A percentile compares a stretch with the other conserved stretches of the same genome.
These are phyloP conservation scores for Alternaria atra DNA, from an alignment of 2,329 filamentous ascomycete genomes.

Conservation along the genomic window DNA sequence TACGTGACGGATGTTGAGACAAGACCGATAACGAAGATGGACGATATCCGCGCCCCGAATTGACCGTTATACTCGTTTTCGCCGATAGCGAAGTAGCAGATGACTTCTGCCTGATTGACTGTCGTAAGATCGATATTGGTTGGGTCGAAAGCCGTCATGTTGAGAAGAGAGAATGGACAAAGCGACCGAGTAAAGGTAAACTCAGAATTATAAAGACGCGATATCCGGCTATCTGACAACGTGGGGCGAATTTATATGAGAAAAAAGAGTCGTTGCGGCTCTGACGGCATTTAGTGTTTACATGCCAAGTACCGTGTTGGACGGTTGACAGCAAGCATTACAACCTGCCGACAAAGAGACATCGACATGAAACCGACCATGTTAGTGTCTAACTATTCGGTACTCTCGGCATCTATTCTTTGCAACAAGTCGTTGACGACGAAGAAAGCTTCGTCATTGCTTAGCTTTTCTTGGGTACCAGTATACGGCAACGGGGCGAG, in stretches of 20 bases:
- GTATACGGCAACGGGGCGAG: background rate
- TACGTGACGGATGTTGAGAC: constrained; percentile 2
- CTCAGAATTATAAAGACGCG: background rate
- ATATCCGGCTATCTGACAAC: background rate
- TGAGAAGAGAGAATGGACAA: background rate
- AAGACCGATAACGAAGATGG: constrained; percentile 13
- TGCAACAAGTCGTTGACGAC: background rate
- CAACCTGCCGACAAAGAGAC: background rate
- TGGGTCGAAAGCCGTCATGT: constrained; percentile 4
- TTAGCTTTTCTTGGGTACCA: background rate
- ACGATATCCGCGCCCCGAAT: background rate
- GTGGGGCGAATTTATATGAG: no score
- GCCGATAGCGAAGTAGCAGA: constrained; percentile 5
- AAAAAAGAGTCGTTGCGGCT: background rate
- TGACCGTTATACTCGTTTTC: constrained; percentile 4
- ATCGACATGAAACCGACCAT: background rate
- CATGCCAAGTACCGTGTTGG: constrained; percentile 15
- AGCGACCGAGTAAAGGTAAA: background rate
- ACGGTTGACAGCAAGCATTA: background rate
- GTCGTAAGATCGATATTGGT: constrained; percentile 5
- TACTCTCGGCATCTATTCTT: background rate
- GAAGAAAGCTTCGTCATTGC: background rate
- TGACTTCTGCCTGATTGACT: background rate
- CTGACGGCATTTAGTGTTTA: background rate
- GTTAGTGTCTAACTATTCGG: background rate